Conservation (phyloP, 2,329 filamentous ascomycete species). For the Apiospora rasikravindrae region DNA sequence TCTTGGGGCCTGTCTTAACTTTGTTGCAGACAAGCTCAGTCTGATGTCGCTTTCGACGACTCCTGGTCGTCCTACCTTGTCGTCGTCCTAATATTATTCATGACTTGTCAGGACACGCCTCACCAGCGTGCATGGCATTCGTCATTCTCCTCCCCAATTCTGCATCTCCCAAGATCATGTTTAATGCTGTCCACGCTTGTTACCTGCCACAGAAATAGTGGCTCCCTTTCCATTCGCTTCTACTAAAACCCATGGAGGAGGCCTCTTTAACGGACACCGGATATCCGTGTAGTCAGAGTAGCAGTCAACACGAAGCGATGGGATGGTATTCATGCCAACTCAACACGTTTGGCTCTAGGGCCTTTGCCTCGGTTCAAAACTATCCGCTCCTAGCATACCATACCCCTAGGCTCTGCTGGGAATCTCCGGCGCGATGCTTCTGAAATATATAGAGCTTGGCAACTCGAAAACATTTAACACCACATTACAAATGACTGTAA, state of each 20-base stretch:
- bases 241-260: background rate
- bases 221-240: background rate
- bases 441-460: background rate
- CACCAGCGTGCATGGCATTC: background rate
- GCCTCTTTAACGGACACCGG: background rate
- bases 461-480: background rate
- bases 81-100: background rate
- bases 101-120: background rate
- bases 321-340: background rate
- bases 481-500: background rate
- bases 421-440: background rate
- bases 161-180: background rate
- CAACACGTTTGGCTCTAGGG: background rate
- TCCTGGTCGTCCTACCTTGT: background rate
- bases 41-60: background rate
- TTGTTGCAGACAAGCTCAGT: conserved; percentile 18
- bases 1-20: background rate
- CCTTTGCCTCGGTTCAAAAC: background rate
- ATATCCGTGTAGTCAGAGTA: background rate
- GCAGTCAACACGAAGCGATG: background rate
- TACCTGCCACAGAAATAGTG: background rate
- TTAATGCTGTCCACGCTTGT: background rate
- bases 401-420: background rate
- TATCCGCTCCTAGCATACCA: background rate
- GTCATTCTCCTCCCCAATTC: background rate